Evolutionary conservation across 164 flowering plant species (phyloP), one percentile per base, ranked within the genome.

Genomic region (Annona squamosa): DNA sequence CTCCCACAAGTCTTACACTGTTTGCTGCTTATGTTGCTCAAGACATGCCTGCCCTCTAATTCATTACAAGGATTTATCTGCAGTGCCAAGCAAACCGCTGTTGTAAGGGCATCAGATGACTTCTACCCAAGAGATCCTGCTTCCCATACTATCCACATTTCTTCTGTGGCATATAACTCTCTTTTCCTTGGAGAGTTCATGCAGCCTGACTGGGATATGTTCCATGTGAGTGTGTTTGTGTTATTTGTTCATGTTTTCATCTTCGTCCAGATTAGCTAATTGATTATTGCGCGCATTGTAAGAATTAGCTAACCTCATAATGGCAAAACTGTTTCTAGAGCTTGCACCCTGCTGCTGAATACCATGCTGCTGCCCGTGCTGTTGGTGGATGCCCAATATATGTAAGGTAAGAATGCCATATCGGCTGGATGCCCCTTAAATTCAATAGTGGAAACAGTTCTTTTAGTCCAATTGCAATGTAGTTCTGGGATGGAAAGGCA

Each of bases 191-290:
- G 99, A 26, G 99, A 95, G 74, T 89, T 95, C 77, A 95, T 95
- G 99, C 96, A 86, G 67, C 98, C 99, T 19, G 99, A 95, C 70
- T 95, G 99, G 99, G 99, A 95, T 72, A 95, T 95, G 99, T 95
- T 95, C 78, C 99, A 95, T 71, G 97, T 92, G 77, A 87, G 94
- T 83, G 45, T 26, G 37, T 64, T 19, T 6, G 18, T 6, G 42
- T 64, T 19, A 19, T 64, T 64, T 41, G 37, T 19, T 64, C 37
- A 4, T 3, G 6, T 19, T 63, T 63, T 4, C 13, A 41, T 64
- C 44, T 37, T 64, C 67, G 42, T 63, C 1, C 26, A 7, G 41
- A 5, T 41, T 64, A 5, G 42, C 5, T 7, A 64, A 37, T 26
- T 26, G 37, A 26, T 26, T 26, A 26, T 26, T 26, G 1, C 63